A percentile compares a stretch with the other conserved stretches of the same genome.
phyloP scores from a whole-genome alignment of 371 early-diverging fungal genomes.

The Mucor saturninus region DNA sequence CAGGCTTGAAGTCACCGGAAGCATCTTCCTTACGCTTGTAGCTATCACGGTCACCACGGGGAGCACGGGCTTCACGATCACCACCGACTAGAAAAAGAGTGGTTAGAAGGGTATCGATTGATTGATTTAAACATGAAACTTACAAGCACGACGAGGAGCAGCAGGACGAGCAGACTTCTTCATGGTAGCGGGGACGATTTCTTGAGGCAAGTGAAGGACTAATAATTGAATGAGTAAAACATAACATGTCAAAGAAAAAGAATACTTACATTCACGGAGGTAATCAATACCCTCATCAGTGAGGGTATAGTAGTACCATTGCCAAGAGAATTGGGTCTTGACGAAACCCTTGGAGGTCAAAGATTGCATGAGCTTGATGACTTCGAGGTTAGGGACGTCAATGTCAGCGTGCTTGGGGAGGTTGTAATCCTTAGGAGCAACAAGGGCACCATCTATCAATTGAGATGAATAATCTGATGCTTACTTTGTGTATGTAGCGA shows the following conservation, averaged over 20 bases:
- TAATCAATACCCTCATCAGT: conserved; percentile 97
- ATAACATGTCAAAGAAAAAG: not conserved
- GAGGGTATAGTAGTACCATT: conserved; percentile 98
- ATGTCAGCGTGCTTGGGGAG: conserved; percentile 92
- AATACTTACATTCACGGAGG: conserved; percentile 79
- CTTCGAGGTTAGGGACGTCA: conserved; percentile 96
- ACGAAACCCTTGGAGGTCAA: conserved; percentile 94
- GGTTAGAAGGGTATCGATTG: not conserved
- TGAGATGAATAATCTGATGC: too few species aligned
- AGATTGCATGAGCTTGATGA: conserved; percentile 98
- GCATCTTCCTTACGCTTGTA: conserved; percentile 94
- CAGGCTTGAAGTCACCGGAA: conserved; percentile 89
- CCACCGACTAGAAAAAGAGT: conserved; percentile 29
- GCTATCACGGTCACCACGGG: conserved; percentile 76
- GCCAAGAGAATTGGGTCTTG: conserved; percentile 98
- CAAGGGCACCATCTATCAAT: conserved; percentile 92
- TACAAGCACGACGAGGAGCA: conserved; percentile 66
- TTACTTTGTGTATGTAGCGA: not conserved
- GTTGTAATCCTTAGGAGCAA: conserved; percentile 98
- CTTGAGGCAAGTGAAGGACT: conserved; percentile 93
- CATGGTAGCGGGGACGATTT: conserved; percentile 95
- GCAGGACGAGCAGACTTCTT: conserved; percentile 85
- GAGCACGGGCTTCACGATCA: conserved; percentile 62
- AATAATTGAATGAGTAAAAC: not conserved
- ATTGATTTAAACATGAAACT: conserved; percentile 5